phyloP scores from a whole-genome alignment of 164 flowering plant genomes.

The Vitis rotundifolia region DNA sequence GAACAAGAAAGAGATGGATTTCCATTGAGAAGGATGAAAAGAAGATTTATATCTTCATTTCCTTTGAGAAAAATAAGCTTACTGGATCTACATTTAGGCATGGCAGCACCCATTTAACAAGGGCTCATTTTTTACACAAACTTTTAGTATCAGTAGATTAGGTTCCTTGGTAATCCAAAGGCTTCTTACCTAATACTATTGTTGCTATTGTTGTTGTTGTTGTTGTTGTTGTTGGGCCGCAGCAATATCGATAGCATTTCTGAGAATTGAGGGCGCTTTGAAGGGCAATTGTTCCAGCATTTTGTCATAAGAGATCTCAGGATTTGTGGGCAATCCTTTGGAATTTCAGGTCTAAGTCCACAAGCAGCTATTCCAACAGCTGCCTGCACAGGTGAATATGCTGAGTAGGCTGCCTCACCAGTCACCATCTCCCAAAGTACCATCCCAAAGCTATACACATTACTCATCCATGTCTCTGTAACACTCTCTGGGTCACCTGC shows the following conservation, averaged over 20 bases:
- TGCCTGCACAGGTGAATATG: constrained; percentile 93
- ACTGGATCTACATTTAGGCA: constrained; percentile 14
- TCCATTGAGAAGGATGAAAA: background rate
- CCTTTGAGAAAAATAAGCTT: background rate
- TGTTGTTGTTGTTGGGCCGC: constrained; percentile 35
- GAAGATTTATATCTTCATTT: constrained; percentile 9
- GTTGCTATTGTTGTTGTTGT: constrained; percentile 25
- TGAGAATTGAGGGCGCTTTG: constrained; percentile 82
- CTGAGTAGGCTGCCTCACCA: constrained; percentile 81
- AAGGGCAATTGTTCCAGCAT: constrained; percentile 85
- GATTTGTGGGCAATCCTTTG: constrained; percentile 77
- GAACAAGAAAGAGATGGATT: too few species aligned
- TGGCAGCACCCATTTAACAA: constrained; percentile 4
- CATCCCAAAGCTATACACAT: constrained; percentile 93
- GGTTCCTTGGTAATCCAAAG: background rate
- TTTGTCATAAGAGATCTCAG: constrained; percentile 70
- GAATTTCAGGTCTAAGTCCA: constrained; percentile 92
- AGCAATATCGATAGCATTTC: constrained; percentile 60
- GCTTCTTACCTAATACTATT: constrained; percentile 28
- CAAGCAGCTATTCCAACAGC: constrained; percentile 98
- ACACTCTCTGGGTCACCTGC: constrained; percentile 94
- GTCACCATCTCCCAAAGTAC: constrained; percentile 94
- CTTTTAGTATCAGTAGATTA: constrained; percentile 7
- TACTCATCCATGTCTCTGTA: constrained; percentile 93
- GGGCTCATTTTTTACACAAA: background rate